phyloP scores from a whole-genome alignment of 345 rosid species.

The Anastatica hierochuntica region DNA sequence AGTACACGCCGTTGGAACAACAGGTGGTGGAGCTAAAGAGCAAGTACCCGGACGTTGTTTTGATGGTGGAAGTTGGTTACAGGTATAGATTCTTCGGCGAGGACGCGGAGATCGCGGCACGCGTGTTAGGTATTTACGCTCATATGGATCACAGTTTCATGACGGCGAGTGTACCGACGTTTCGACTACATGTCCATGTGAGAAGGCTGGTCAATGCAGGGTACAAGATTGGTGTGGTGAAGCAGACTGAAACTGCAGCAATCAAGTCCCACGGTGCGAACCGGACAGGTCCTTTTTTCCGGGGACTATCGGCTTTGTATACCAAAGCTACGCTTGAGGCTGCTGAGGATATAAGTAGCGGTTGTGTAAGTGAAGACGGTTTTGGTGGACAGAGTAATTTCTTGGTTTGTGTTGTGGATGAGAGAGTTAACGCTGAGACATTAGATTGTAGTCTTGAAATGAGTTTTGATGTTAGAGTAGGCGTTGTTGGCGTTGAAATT shows the following conservation, averaged over 20 bases:
- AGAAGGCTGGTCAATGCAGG: constrained; percentile 82
- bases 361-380: constrained; percentile 38
- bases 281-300: constrained; percentile 54
- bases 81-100: constrained; percentile 85
- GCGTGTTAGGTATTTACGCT: constrained; percentile 70
- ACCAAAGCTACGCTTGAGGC: constrained; percentile 90
- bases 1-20: constrained; percentile 76
- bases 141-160: constrained; percentile 68
- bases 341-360: constrained; percentile 66
- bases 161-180: constrained; percentile 90
- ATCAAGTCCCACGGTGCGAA: constrained; percentile 73
- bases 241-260: constrained; percentile 94
- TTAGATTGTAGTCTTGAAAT: constrained; percentile 15
- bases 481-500: constrained; percentile 75
- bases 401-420: constrained; percentile 74
- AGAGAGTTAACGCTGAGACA: constrained; percentile 17
- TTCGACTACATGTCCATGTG: constrained; percentile 71
- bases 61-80: constrained; percentile 96
- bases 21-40: constrained; percentile 69
- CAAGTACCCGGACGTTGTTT: constrained; percentile 58
- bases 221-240: constrained; percentile 84
- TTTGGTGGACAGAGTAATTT: constrained; percentile 61
- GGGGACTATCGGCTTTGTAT: constrained; percentile 77
- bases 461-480: constrained; percentile 56
- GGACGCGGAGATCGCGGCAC: constrained; percentile 73